Percentiles rank a stretch among this genome's conserved stretches.
phyloP scores from a whole-genome alignment of 306 rosid species.

The Cicer bijugum region DNA sequence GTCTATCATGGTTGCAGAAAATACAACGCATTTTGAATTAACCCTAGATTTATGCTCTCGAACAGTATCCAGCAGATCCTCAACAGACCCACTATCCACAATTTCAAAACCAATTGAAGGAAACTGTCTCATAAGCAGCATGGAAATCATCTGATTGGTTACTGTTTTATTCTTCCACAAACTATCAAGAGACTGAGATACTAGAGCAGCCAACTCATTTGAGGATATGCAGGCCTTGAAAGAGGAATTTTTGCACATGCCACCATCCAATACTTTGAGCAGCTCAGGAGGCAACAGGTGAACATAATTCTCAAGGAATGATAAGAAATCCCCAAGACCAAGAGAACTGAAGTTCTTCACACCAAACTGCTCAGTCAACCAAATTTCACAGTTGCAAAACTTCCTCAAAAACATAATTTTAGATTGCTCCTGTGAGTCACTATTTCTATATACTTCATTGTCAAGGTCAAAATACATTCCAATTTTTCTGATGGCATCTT shows the following conservation, averaged over 20 bases:
- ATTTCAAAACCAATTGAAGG: slow-evolving; percentile 68
- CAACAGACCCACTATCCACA: slow-evolving; percentile 56
- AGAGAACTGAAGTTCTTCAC: slow-evolving; percentile 69
- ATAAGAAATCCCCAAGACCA: slow-evolving; percentile 77
- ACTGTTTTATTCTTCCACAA: slow-evolving; percentile 63
- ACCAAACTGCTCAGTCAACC: slow-evolving; percentile 74
- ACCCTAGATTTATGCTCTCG: slow-evolving; percentile 52
- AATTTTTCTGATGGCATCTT: slow-evolving; percentile 66
- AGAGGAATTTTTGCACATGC: slow-evolving; percentile 50
- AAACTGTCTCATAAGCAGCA: slow-evolving; percentile 73
- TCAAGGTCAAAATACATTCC: slow-evolving; percentile 59
- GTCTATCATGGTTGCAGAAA: slow-evolving; percentile 68
- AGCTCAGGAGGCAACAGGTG: slow-evolving; percentile 67
- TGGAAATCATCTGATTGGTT: slow-evolving; percentile 60
- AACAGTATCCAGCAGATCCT: slow-evolving; percentile 58
- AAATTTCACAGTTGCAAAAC: slow-evolving; percentile 69
- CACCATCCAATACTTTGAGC: slow-evolving; percentile 52
- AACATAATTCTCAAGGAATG: slow-evolving; percentile 62
- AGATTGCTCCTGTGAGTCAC: slow-evolving; percentile 47
- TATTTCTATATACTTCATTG: slow-evolving; percentile 43
- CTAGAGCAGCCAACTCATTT: slow-evolving; percentile 63
- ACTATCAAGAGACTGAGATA: slow-evolving; percentile 74
- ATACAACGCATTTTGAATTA: slow-evolving; percentile 66
- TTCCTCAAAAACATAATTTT: slow-evolving; percentile 57
- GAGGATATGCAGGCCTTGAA: slow-evolving; percentile 69